Percentiles rank a stretch among this genome's conserved stretches.
Conservation (phyloP, 2,329 filamentous ascomycete species). For the Zarea fungicola region DNA sequence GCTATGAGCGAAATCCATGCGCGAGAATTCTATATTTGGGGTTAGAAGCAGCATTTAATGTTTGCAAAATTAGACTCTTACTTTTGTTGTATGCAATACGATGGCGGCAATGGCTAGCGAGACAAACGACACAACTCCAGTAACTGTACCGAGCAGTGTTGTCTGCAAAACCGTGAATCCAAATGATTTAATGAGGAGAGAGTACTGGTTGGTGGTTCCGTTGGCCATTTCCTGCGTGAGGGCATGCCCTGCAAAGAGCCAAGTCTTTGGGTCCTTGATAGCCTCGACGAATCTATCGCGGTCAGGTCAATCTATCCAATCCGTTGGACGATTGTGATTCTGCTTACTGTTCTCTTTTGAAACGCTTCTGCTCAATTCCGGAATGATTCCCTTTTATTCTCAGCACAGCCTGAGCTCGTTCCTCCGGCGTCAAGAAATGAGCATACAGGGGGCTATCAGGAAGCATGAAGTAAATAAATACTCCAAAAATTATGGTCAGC, state of each 20-base stretch:
- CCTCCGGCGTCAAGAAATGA: constrained; percentile 21
- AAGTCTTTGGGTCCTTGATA: constrained; percentile 25
- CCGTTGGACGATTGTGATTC: no score
- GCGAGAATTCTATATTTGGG: constrained; percentile 11
- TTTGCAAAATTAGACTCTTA: no score
- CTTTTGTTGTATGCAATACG: constrained; percentile 7
- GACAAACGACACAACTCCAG: constrained; percentile 12
- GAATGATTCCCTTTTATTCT: constrained; percentile 27
- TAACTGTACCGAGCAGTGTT: constrained; percentile 21
- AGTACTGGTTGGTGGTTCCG: constrained; percentile 34
- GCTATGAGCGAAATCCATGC: constrained; percentile 16
- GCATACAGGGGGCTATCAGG: constrained; percentile 13
- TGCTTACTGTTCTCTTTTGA: constrained; percentile 28
- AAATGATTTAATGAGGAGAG: constrained; percentile 39
- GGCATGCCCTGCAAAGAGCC: constrained; percentile 25
- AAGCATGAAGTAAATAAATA: constrained; percentile 15
- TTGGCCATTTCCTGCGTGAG: constrained; percentile 34
- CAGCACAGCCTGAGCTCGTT: constrained; percentile 25
- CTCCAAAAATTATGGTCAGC: constrained; percentile 16
- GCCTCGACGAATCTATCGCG: constrained; percentile 27
- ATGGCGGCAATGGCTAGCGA: constrained; percentile 11
- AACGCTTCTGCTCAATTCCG: constrained; percentile 30
- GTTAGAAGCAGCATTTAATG: no score
- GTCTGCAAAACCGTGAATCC: constrained; percentile 34
- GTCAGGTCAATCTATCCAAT: no score